These are phyloP conservation scores for Rhytidiadelphus loreus DNA, from an alignment of 225 moss, liverwort and hornwort species.

Conservation along the genomic window DNA sequence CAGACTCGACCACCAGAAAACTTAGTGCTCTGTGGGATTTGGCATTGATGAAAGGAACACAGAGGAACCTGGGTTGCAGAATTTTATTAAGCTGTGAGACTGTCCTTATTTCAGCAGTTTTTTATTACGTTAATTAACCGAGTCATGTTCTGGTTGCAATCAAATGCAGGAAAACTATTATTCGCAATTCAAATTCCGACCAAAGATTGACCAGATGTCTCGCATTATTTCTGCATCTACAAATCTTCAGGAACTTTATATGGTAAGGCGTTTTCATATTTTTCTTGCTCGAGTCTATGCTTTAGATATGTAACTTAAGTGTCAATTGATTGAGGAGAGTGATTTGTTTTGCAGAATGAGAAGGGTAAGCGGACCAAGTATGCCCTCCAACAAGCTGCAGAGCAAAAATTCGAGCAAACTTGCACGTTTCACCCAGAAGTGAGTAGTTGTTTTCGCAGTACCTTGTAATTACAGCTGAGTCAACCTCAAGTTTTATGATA, in stretches of 20 bases:
- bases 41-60: not conserved
- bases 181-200: slow-evolving; percentile 83
- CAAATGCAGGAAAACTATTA: slow-evolving; percentile 76
- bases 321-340: not conserved
- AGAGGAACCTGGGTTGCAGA: not conserved
- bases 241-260: slow-evolving; percentile 55
- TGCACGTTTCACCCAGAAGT: slow-evolving; percentile 56
- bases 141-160: not conserved
- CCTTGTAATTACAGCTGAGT: not conserved
- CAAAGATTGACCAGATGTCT: slow-evolving; percentile 83
- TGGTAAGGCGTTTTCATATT: slow-evolving; percentile 8
- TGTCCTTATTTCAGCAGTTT: not conserved
- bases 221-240: slow-evolving; percentile 65
- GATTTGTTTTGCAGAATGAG: slow-evolving; percentile 21
- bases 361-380: slow-evolving; percentile 40
- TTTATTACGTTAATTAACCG: not conserved
- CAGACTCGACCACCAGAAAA: not conserved
- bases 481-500: not conserved
- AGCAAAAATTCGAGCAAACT: slow-evolving; percentile 37
- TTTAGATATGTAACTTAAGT: not conserved
- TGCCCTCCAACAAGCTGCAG: slow-evolving; percentile 37
- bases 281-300: not conserved
- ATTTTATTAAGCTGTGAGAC: not conserved
- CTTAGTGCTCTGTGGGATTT: not conserved
- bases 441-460: not conserved